Evolutionary conservation across 441 rosid species (phyloP).

Genomic region (Populus tomentosa): DNA sequence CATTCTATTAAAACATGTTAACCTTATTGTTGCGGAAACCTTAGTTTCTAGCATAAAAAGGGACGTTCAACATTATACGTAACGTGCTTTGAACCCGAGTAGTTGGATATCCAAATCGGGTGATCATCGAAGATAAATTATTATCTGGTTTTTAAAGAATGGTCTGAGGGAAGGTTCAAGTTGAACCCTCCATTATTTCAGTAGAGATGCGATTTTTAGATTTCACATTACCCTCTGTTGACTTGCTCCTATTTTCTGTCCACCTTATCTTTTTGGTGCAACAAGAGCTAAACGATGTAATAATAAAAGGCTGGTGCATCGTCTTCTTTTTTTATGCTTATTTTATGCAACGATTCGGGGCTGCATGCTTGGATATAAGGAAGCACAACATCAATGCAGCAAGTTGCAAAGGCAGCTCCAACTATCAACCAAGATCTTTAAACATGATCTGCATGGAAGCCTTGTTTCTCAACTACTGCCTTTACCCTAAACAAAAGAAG

Average conservation of each 20-base stretch:
- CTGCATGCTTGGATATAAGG: neutral
- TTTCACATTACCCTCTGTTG: neutral
- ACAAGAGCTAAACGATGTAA: too few relatives aligned
- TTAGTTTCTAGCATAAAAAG: too few relatives aligned
- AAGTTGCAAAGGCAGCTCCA: constrained; percentile 22
- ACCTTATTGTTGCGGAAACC: neutral
- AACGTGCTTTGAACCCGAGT: neutral
- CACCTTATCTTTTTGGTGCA: too few relatives aligned
- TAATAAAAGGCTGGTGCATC: too few relatives aligned
- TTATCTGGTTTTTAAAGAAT: too few relatives aligned
- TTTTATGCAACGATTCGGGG: neutral
- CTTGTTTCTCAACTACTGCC: constrained; percentile 48
- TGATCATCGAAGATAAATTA: neutral
- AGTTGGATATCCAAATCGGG: neutral
- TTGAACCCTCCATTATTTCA: neutral
- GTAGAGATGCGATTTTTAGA: neutral
- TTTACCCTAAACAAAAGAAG: constrained; percentile 2
- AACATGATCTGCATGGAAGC: constrained; percentile 26
- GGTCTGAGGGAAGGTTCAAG: neutral
- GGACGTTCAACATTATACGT: neutral
- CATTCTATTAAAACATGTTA: neutral
- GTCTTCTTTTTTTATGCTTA: too few relatives aligned
- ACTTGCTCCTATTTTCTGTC: too few relatives aligned
- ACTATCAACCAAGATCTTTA: constrained; percentile 31
- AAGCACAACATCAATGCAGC: neutral